A percentile compares a stretch with the other conserved stretches of the same genome.
These are phyloP conservation scores for Inosperma sp. DNA, from an alignment of 768 basidiomycete genomes.

Conservation along the genomic window DNA sequence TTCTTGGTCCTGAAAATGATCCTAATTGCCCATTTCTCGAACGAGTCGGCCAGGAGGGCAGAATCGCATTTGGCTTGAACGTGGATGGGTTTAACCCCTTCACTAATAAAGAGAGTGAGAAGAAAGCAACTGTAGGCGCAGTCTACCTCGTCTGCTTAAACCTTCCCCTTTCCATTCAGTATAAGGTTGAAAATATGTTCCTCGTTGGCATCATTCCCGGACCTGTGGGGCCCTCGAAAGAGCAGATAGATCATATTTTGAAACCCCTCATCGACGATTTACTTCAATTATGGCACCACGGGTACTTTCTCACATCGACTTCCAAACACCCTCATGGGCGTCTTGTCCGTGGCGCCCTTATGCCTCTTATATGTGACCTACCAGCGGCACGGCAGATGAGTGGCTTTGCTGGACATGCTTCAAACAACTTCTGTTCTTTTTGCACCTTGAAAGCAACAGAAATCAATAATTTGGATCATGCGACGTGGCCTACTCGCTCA, in stretches of 20 bases:
- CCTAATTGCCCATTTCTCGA: conserved; percentile 5
- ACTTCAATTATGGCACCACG: conserved; percentile 24
- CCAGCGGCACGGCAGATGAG: conserved; percentile 26
- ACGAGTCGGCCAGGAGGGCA: conserved; percentile 6
- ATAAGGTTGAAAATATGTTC: conserved; percentile 33
- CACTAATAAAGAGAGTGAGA: conserved; percentile 21
- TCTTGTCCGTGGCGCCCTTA: conserved; percentile 21
- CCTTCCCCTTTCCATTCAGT: conserved; percentile 27
- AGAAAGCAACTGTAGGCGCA: conserved; percentile 19
- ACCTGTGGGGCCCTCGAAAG: conserved; percentile 28
- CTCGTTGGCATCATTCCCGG: conserved; percentile 36
- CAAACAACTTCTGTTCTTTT: conserved; percentile 20
- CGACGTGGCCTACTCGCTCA: conserved; percentile 12
- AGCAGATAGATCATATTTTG: conserved; percentile 34
- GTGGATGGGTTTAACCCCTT: conserved; percentile 34
- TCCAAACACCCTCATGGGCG: conserved; percentile 17
- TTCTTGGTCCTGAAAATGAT: neutral
- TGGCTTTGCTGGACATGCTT: conserved; percentile 17
- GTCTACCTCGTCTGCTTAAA: conserved; percentile 32
- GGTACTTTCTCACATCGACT: conserved; percentile 23
- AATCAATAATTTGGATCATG: conserved; percentile 20
- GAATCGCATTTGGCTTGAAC: conserved; percentile 25
- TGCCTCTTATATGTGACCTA: conserved; percentile 32
- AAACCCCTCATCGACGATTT: conserved; percentile 34
- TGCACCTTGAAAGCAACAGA: conserved; percentile 11